Conservation (phyloP, 2,329 filamentous ascomycete genomes). For the Lachnellula suecica region DNA sequence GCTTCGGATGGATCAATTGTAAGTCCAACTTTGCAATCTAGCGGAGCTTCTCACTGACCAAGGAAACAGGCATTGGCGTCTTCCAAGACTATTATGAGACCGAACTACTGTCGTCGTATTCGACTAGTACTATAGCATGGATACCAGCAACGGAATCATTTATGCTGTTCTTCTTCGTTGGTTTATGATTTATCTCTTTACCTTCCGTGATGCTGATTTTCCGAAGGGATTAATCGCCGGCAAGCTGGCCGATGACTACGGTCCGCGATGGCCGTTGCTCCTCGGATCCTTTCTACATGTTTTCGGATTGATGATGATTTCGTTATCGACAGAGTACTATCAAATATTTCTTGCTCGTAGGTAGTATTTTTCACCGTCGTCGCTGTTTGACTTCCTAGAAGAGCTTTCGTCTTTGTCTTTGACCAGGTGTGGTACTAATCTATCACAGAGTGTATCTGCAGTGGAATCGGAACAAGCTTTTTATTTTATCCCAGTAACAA, state of each 20-base stretch:
- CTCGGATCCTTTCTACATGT: conserved; percentile 30
- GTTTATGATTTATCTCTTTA: background rate
- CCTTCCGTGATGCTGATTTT: background rate
- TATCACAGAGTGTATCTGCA: conserved; percentile 37
- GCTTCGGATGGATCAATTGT: conserved; percentile 46
- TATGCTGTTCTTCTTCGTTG: conserved; percentile 38
- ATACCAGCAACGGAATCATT: conserved; percentile 46
- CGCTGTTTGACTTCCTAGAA: too few species aligned
- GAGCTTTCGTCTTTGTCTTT: too few species aligned
- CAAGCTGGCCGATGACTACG: conserved; percentile 2
- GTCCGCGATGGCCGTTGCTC: conserved; percentile 6
- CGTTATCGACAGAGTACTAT: conserved; percentile 35
- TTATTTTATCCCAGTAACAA: conserved; percentile 36
- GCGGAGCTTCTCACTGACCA: too few species aligned
- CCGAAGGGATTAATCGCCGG: background rate
- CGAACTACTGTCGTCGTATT: conserved; percentile 32
- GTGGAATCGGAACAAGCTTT: conserved; percentile 36
- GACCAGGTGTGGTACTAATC: too few species aligned
- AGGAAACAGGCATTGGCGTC: conserved; percentile 44
- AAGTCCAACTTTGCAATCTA: conserved; percentile 3
- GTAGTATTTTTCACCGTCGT: too few species aligned
- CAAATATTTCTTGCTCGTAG: conserved; percentile 41
- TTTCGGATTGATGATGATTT: conserved; percentile 37
- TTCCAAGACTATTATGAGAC: conserved; percentile 37
- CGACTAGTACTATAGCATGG: conserved; percentile 41